These are phyloP conservation scores for Colletotrichum simmondsii DNA, from an alignment of 2,329 filamentous ascomycete genomes.

Conservation along the genomic window DNA sequence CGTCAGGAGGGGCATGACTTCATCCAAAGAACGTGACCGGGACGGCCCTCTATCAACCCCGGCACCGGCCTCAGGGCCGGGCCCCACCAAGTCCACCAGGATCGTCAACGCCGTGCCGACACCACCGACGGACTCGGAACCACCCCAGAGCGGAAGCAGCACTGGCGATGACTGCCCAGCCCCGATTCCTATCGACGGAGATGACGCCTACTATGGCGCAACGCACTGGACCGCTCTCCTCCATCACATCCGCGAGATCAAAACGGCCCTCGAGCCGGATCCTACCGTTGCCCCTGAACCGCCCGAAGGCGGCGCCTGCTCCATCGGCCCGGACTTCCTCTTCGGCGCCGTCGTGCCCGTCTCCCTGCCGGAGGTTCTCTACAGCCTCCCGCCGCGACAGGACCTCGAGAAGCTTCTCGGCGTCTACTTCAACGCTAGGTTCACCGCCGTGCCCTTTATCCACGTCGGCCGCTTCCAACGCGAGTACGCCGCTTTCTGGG, in stretches of 20 bases:
- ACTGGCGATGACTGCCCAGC: not conserved
- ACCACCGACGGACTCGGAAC: constrained; percentile 20
- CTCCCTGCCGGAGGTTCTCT: constrained; percentile 45
- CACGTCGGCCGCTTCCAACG: constrained; percentile 58
- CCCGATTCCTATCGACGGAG: constrained; percentile 1
- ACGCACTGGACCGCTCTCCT: constrained; percentile 56
- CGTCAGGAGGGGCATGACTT: constrained; percentile 30
- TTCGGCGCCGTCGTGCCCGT: constrained; percentile 42
- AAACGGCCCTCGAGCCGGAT: constrained; percentile 44
- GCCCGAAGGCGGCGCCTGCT: constrained; percentile 30
- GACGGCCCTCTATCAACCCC: not conserved
- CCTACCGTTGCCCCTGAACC: not conserved
- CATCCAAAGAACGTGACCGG: constrained; percentile 1
- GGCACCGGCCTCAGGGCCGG: not conserved
- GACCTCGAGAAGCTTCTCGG: constrained; percentile 50
- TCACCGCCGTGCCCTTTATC: constrained; percentile 49
- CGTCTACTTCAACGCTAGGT: constrained; percentile 52
- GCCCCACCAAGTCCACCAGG: not conserved
- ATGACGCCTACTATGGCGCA: constrained; percentile 46
- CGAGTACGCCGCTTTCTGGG: constrained; percentile 61
- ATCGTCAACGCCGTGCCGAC: constrained; percentile 1
- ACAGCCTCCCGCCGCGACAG: constrained; percentile 47
- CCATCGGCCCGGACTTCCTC: constrained; percentile 46
- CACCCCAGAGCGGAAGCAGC: not conserved
- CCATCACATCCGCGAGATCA: constrained; percentile 54